A percentile compares a stretch with the other conserved stretches of the same genome.
Evolutionary conservation across 2,329 filamentous ascomycete genomes (phyloP).

Genomic region (Zasmidium angulare): DNA sequence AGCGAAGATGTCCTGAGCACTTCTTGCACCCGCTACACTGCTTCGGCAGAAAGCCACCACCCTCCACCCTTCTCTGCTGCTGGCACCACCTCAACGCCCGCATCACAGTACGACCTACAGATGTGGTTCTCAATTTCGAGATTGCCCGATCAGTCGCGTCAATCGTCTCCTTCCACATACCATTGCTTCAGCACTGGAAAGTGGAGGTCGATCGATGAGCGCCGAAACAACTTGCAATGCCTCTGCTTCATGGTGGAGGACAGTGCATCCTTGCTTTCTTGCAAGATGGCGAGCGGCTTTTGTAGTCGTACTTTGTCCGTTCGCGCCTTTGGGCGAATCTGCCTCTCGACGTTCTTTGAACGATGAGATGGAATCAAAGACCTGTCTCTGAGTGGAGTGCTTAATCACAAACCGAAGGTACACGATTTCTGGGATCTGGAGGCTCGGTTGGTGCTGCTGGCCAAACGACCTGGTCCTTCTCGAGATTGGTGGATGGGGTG

Average conservation of each 20-base stretch:
- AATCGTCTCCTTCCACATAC: constrained; percentile 58
- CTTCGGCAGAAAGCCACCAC: constrained; percentile 39
- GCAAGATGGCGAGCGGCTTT: constrained; percentile 72
- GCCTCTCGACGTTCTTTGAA: constrained; percentile 56
- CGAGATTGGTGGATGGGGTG: constrained; percentile 9
- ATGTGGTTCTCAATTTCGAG: constrained; percentile 46
- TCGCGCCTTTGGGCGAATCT: constrained; percentile 40
- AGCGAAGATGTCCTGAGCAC: constrained; percentile 51
- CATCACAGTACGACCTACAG: constrained; percentile 54
- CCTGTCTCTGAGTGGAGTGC: constrained; percentile 84
- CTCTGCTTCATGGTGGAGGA: constrained; percentile 18
- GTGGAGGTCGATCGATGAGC: constrained; percentile 57
- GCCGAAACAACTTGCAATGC: constrained; percentile 47
- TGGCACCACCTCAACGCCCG: constrained; percentile 37
- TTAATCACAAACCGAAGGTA: constrained; percentile 67
- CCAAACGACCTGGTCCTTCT: constrained; percentile 26
- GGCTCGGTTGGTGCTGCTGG: constrained; percentile 18
- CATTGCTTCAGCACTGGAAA: constrained; percentile 37
- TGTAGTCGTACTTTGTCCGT: constrained; percentile 94
- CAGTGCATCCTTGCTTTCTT: constrained; percentile 21
- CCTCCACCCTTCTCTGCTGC: constrained; percentile 49
- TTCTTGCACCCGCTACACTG: constrained; percentile 47
- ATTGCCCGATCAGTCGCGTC: constrained; percentile 64
- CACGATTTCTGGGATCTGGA: constrained; percentile 17
- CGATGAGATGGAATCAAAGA: constrained; percentile 86